Conservation (phyloP, 148 eudicot species). For the Rhododendron vialii region DNA sequence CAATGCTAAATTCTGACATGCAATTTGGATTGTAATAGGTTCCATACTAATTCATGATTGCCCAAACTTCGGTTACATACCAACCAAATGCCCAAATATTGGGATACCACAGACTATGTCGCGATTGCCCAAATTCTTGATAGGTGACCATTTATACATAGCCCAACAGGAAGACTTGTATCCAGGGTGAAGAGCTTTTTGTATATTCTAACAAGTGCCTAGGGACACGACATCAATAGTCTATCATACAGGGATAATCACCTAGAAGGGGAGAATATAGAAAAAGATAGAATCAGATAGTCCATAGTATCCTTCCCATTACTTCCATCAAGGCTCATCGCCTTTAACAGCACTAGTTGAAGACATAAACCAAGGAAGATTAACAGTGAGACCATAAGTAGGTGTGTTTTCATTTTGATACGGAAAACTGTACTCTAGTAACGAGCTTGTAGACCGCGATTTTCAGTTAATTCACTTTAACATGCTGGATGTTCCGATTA, state of each 20-base stretch:
- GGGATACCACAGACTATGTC: neutral
- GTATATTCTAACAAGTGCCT: neutral
- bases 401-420: neutral
- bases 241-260: neutral
- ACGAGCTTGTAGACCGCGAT: neutral
- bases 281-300: neutral
- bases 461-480: conserved; percentile 4
- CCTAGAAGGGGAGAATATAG: neutral
- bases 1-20: neutral
- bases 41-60: neutral
- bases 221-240: neutral
- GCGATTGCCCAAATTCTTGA: neutral
- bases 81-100: neutral
- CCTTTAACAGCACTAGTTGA: neutral
- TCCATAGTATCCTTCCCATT: neutral
- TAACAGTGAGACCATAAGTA: neutral
- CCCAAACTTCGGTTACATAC: neutral
- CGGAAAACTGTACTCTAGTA: neutral
- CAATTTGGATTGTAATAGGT: neutral
- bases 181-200: neutral
- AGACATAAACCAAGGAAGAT: neutral
- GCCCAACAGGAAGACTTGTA: neutral
- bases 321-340: neutral
- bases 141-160: neutral
- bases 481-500: neutral